Percentiles rank a stretch among this genome's conserved stretches.
These are phyloP conservation scores for Stephania yunnanensis DNA, from an alignment of 164 flowering plant species.

Conservation along the genomic window DNA sequence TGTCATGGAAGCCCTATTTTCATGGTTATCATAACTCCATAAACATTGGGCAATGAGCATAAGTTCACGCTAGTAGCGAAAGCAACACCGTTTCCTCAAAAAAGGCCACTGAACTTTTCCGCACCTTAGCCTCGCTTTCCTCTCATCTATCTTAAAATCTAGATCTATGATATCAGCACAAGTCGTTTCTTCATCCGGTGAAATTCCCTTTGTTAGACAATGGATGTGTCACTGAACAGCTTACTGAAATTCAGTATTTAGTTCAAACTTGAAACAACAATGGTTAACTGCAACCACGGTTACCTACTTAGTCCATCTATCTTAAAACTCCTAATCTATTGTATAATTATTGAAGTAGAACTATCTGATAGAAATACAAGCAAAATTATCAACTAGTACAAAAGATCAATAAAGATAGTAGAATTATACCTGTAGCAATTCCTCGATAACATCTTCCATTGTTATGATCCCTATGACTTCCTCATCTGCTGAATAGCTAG, in stretches of 20 bases:
- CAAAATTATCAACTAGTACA: not conserved
- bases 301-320: too few relatives aligned
- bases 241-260: too few relatives aligned
- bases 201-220: not conserved
- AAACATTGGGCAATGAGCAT: too few relatives aligned
- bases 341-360: not conserved
- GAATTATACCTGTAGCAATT: constrained; percentile 39
- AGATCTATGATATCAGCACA: not conserved
- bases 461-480: constrained; percentile 70
- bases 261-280: too few relatives aligned
- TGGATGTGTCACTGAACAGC: not conserved
- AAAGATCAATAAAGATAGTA: not conserved
- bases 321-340: too few relatives aligned
- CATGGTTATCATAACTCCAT: not conserved
- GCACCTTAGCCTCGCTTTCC: not conserved
- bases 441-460: constrained; percentile 68
- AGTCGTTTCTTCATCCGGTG: not conserved
- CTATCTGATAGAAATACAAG: not conserved
- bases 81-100: not conserved
- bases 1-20: not conserved
- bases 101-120: too few relatives aligned
- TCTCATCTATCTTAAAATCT: not conserved
- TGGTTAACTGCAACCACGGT: too few relatives aligned
- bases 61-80: too few relatives aligned
- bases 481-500: constrained; percentile 23